Base-by-base conservation (phyloP, 2,329 filamentous ascomycete species). In the Thielaviopsis euricoi region DNA sequence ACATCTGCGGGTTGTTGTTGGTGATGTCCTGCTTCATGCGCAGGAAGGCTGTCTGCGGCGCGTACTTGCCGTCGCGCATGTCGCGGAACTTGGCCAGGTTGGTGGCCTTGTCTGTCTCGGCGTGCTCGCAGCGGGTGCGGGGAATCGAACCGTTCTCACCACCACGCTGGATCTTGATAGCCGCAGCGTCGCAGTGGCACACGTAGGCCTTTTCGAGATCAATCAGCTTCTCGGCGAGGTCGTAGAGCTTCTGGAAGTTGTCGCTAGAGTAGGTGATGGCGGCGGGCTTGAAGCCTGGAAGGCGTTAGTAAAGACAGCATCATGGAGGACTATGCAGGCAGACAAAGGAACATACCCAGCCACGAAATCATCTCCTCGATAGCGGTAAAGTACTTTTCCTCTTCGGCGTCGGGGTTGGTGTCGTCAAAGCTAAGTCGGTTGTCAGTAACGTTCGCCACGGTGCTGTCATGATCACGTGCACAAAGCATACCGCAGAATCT, bases 21-120 rank as follows among this genome's bases (percentile, higher is more conserved):
- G 81, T 80, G 62, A 88, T 87, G 62, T 89, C 80, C 76, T 95
- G 88, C 74, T 95, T 95, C 90, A 97, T 96, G 61, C 91, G 83
- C 56, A 97, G 74, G 65, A 89, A 86, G 1, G 89, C 91, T 68
- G 89, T 84, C 65, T 83, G 82, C 0, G 89, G 84, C 68, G 86
- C 83, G 71, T 96, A 96, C 71, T 91, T 87, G 21, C 91, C 91
- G 66, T 94, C 89, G 55, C 83, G 79, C 91, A 97, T 97, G 51
- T 82, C 87, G 61, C 88, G 77, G 69, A 97, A 96, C 67, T 96
- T 87, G 58, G 76, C 68, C 13, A 96, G 71, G 60, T 90, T 95
- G 63, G 86, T 82, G 62, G 90, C 86, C 26, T 82, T 76, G 1
- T 81, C 77, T 66, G 87, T 82, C 49, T 85, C 78, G 63, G 89